Percentiles rank a stretch among this genome's conserved stretches.
Evolutionary conservation across 371 early-diverging fungal genomes (phyloP).

Genomic region (Basidiobolus heterosporus): DNA sequence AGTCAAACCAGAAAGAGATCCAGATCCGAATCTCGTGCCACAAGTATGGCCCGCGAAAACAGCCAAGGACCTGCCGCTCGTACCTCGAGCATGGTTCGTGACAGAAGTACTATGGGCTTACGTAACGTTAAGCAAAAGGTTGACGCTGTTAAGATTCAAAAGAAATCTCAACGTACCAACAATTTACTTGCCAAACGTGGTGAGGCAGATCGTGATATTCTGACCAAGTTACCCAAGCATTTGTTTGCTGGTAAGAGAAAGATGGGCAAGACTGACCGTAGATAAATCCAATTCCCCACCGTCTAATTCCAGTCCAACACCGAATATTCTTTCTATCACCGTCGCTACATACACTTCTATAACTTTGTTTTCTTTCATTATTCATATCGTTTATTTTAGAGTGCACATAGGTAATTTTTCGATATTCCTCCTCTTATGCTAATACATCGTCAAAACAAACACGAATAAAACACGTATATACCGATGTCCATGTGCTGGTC

Average conservation of each 20-base stretch:
- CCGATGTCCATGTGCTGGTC: too few relatives aligned
- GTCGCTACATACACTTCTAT: too few relatives aligned
- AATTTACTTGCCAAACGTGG: constrained; percentile 73
- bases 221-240: constrained; percentile 90
- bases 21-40: constrained; percentile 48
- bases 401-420: too few relatives aligned
- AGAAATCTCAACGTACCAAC: constrained; percentile 43
- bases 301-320: background rate
- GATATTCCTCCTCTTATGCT: too few relatives aligned
- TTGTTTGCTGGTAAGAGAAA: constrained; percentile 87
- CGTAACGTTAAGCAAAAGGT: constrained; percentile 29
- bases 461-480: too few relatives aligned
- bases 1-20: constrained; percentile 46
- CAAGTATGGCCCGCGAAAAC: constrained; percentile 32
- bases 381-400: too few relatives aligned
- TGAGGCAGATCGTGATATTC: constrained; percentile 82
- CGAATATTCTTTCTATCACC: background rate
- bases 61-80: background rate
- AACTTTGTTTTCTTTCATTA: too few relatives aligned
- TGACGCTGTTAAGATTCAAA: constrained; percentile 59
- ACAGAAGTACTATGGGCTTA: constrained; percentile 59
- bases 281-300: constrained; percentile 25
- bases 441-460: too few relatives aligned
- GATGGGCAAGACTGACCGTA: constrained; percentile 64
- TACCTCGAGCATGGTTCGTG: constrained; percentile 17